Evolutionary conservation across 2,329 filamentous ascomycete genomes (phyloP).

Genomic region (Aspergillus sp.): DNA sequence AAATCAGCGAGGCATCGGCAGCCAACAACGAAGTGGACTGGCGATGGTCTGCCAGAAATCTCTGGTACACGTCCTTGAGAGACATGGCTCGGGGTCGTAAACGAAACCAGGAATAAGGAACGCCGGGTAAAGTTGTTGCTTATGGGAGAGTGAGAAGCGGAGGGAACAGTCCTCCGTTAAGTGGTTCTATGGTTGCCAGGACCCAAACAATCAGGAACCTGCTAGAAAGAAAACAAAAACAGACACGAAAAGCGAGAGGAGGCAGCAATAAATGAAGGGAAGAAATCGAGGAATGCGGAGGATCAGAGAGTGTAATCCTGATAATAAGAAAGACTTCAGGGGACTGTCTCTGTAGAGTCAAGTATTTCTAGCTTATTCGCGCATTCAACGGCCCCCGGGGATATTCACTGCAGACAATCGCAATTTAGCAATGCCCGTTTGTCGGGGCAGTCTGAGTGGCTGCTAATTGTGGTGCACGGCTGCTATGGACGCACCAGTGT

Average conservation of each 20-base stretch:
- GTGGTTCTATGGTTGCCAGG: not conserved
- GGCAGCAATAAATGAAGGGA: not conserved
- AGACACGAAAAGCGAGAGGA: not conserved
- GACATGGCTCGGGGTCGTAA: constrained; percentile 27
- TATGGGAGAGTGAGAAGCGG: constrained; percentile 1
- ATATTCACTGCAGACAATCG: constrained; percentile 1
- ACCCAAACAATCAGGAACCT: not conserved
- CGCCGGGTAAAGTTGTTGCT: constrained; percentile 1
- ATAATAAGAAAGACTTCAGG: not conserved
- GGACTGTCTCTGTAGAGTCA: not conserved
- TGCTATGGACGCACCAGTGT: constrained; percentile 7
- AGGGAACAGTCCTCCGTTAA: not conserved
- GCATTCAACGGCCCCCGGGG: not conserved
- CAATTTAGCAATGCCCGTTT: not conserved
- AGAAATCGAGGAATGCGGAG: not conserved
- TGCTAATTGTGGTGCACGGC: not conserved
- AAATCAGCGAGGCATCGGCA: constrained; percentile 65
- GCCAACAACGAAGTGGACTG: constrained; percentile 51
- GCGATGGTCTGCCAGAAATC: constrained; percentile 63
- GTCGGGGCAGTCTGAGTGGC: too few species aligned
- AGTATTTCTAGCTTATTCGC: not conserved
- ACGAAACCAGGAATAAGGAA: not conserved
- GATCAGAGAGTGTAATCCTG: not conserved
- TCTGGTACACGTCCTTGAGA: constrained; percentile 54
- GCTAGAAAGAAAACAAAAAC: not conserved